Conservation (phyloP, 2,329 filamentous ascomycete species). For the Aspergillus alliaceus region DNA sequence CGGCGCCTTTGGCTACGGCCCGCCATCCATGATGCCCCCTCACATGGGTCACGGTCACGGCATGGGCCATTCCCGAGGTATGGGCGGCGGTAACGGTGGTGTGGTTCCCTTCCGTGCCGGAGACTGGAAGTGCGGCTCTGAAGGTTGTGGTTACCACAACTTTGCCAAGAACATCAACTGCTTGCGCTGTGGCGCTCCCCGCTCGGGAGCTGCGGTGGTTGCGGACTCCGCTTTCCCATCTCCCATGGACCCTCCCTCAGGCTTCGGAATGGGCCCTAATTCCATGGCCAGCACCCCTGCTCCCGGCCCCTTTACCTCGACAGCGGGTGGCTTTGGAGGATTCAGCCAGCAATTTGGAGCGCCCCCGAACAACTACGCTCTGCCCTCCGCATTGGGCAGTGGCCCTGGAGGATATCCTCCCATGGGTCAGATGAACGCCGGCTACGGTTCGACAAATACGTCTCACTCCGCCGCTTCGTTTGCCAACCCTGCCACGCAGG, state of each 20-base stretch:
- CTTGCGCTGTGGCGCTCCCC: conserved; percentile 90
- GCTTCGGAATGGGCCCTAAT: conserved; percentile 80
- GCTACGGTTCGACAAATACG: conserved; percentile 73
- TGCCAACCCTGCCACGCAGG: conserved; percentile 89
- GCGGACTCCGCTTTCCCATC: conserved; percentile 91
- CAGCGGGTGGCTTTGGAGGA: conserved; percentile 66
- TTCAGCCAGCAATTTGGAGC: conserved; percentile 80
- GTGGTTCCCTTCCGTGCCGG: conserved; percentile 96
- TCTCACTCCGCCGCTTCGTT: conserved; percentile 85
- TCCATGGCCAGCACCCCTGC: conserved; percentile 84
- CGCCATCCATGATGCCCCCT: conserved; percentile 77
- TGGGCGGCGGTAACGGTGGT: conserved; percentile 74
- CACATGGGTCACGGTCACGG: conserved; percentile 66
- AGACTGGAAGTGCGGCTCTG: conserved; percentile 98
- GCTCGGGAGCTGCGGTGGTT: conserved; percentile 89
- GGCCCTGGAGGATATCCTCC: conserved; percentile 77
- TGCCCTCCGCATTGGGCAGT: conserved; percentile 81
- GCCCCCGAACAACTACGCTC: conserved; percentile 77
- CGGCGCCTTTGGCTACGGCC: conserved; percentile 58
- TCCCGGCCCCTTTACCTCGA: conserved; percentile 72
- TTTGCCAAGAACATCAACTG: conserved; percentile 99
- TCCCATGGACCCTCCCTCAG: conserved; percentile 80
- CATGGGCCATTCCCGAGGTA: conserved; percentile 59
- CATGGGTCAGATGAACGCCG: conserved; percentile 67
- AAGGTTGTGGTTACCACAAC: conserved; percentile 97